Conservation (phyloP, 2,329 filamentous ascomycete genomes). For the Diplodia sapinea region DNA sequence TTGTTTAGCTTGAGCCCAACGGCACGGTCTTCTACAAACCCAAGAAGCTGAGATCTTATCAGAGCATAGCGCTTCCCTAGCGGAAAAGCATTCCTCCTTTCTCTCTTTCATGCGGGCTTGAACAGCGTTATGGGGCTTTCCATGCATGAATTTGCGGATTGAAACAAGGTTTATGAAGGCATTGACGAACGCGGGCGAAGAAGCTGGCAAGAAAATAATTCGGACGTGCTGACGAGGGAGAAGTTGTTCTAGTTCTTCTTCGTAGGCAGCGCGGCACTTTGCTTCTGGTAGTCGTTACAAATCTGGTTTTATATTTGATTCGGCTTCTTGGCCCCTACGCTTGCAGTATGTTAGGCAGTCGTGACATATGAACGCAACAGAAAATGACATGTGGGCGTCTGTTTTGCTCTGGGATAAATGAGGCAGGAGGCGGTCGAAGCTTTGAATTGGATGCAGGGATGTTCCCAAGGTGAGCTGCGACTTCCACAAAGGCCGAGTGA, state of each 20-base stretch:
- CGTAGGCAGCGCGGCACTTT: background rate
- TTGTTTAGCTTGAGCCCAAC: background rate
- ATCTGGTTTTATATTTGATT: background rate
- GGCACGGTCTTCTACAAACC: background rate
- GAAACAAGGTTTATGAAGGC: background rate
- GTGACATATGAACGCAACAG: no score
- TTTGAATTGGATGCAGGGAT: no score
- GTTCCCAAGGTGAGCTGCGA: no score
- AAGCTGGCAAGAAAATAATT: background rate
- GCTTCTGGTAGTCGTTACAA: background rate
- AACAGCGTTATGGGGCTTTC: background rate
- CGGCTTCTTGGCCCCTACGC: no score
- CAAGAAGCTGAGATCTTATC: background rate
- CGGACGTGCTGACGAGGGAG: background rate
- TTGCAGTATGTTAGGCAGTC: background rate
- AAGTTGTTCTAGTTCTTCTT: background rate
- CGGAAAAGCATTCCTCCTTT: background rate
- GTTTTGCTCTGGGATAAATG: no score
- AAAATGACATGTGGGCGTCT: no score
- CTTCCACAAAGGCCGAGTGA: background rate
- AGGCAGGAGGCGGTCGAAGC: no score
- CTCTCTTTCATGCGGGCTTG: constrained; percentile 5
- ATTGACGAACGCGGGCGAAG: background rate
- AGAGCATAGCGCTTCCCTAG: background rate
- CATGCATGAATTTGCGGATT: background rate